phyloP scores from a whole-genome alignment of 768 basidiomycete genomes.

The Suillus brevipes region DNA sequence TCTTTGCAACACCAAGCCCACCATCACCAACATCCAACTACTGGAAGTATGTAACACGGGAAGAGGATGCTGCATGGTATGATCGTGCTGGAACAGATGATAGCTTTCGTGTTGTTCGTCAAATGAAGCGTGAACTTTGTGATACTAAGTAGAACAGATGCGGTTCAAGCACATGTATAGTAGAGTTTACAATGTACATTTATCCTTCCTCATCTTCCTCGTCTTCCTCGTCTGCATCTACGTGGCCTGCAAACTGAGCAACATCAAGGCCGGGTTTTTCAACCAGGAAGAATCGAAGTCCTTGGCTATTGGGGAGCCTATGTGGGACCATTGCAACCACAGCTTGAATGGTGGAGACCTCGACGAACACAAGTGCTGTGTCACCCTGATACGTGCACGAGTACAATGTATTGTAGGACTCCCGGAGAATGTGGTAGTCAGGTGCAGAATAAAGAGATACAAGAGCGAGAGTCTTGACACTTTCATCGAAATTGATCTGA shows the following conservation, averaged over 20 bases:
- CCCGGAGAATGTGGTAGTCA: constrained; percentile 10
- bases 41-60: too few relatives aligned
- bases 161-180: neutral
- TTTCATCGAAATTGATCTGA: constrained; percentile 2
- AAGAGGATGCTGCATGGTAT: too few relatives aligned
- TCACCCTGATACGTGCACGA: constrained; percentile 9
- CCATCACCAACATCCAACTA: too few relatives aligned
- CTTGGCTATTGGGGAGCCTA: neutral
- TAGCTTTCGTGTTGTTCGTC: too few relatives aligned
- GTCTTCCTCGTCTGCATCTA: neutral
- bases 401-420: constrained; percentile 4
- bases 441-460: constrained; percentile 25
- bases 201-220: neutral
- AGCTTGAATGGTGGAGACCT: neutral
- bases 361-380: neutral
- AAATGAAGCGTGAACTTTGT: too few relatives aligned
- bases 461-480: constrained; percentile 17
- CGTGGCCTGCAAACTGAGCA: neutral
- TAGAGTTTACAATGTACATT: neutral
- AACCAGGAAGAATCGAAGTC: neutral
- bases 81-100: too few relatives aligned
- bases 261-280: constrained; percentile 4
- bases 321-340: constrained; percentile 1
- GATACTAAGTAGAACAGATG: too few relatives aligned
- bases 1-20: too few relatives aligned